Evolutionary conservation across 768 basidiomycete genomes (phyloP).

Genomic region (Tricholoma sp.): DNA sequence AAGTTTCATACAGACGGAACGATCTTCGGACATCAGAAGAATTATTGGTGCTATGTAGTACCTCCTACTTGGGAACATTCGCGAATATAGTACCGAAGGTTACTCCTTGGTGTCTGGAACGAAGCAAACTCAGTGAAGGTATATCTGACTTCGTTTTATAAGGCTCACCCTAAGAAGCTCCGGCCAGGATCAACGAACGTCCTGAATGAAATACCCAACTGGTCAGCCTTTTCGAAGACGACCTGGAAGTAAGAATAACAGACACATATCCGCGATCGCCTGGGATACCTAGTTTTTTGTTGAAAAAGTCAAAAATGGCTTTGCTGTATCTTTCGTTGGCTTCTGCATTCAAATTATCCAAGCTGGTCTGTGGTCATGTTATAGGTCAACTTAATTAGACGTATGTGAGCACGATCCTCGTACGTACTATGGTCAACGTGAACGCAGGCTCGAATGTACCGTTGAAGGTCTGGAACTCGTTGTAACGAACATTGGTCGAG

Average conservation of each 20-base stretch:
- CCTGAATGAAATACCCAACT: conserved; percentile 17
- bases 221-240: background rate
- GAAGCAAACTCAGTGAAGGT: background rate
- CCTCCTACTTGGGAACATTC: background rate
- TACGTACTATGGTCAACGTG: conserved; percentile 50
- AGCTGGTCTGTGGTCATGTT: conserved; percentile 37
- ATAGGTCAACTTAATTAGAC: background rate
- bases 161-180: conserved; percentile 39
- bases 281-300: conserved; percentile 44
- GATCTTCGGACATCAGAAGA: too few relatives aligned
- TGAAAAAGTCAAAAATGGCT: conserved; percentile 48
- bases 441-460: conserved; percentile 67
- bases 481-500: conserved; percentile 48
- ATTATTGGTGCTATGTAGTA: too few relatives aligned
- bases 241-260: conserved; percentile 4
- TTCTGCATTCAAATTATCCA: conserved; percentile 49
- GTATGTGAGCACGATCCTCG: background rate
- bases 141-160: background rate
- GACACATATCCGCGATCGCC: conserved; percentile 60
- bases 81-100: conserved; percentile 43
- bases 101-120: conserved; percentile 33
- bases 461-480: conserved; percentile 53
- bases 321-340: conserved; percentile 51
- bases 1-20: too few relatives aligned
- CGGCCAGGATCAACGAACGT: conserved; percentile 51